Conservation (phyloP, 352 stramenopile genomes). For the Pythium apleroticum region DNA sequence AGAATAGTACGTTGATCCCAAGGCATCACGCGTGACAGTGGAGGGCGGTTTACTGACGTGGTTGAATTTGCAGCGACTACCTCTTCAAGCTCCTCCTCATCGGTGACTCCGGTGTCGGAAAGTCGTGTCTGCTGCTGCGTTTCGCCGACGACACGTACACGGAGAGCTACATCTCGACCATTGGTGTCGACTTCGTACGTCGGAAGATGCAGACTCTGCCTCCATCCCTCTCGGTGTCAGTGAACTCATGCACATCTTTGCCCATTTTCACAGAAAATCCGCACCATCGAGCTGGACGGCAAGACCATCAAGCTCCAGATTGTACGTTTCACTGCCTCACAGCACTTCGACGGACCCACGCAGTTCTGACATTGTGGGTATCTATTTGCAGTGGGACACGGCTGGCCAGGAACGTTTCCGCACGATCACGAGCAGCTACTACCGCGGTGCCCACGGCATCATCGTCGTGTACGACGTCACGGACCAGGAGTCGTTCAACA, state of each 20-base stretch:
- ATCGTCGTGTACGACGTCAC: conserved; percentile 99
- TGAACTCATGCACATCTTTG: conserved; percentile 12
- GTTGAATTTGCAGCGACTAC: conserved; percentile 90
- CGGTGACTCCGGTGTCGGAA: conserved; percentile 97
- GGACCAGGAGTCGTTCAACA: conserved; percentile 96
- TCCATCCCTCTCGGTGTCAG: neutral
- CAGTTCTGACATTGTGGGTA: too few species aligned
- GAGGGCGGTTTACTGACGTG: neutral
- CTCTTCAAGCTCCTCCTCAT: conserved; percentile 98
- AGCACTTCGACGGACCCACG: too few species aligned
- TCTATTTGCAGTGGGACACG: conserved; percentile 94
- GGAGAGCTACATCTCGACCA: conserved; percentile 99
- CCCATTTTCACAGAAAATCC: conserved; percentile 92
- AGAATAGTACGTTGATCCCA: conserved; percentile 86
- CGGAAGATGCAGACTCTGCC: neutral
- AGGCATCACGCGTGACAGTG: neutral
- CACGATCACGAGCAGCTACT: conserved; percentile 99
- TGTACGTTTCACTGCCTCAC: conserved; percentile 48
- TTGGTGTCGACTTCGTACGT: conserved; percentile 99
- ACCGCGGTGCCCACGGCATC: conserved; percentile 98
- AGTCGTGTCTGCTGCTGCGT: conserved; percentile 98
- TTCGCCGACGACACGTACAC: conserved; percentile 99
- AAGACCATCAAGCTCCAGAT: conserved; percentile 99
- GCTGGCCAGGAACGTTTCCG: conserved; percentile 99
- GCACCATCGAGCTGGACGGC: conserved; percentile 98